These are phyloP conservation scores for Nigrospora osmanthi DNA, from an alignment of 2,329 filamentous ascomycete genomes.

Conservation along the genomic window DNA sequence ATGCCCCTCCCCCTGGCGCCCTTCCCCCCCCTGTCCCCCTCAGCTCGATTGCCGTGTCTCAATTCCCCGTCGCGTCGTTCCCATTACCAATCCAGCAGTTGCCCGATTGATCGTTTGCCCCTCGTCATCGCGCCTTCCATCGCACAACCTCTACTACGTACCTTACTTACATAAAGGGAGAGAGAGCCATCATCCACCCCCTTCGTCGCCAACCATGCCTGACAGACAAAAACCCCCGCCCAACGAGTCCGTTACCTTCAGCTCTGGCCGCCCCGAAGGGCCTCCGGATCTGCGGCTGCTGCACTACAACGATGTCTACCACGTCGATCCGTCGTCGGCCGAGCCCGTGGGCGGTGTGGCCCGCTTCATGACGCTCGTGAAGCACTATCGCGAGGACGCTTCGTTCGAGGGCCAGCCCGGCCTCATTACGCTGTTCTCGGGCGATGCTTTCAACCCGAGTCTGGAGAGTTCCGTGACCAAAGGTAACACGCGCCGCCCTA, in stretches of 20 bases:
- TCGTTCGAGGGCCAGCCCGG: constrained; percentile 56
- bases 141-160: too few relatives aligned
- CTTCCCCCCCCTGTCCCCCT: too few relatives aligned
- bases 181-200: neutral
- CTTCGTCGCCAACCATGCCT: constrained; percentile 11
- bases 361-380: constrained; percentile 71
- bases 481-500: constrained; percentile 34
- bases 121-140: neutral
- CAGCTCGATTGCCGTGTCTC: too few relatives aligned
- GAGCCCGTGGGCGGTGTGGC: constrained; percentile 78
- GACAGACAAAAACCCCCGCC: constrained; percentile 18
- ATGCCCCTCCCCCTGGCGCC: too few relatives aligned
- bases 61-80: too few relatives aligned
- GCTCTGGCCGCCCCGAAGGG: constrained; percentile 20
- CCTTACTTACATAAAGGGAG: too few relatives aligned
- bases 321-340: constrained; percentile 66
- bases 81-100: too few relatives aligned
- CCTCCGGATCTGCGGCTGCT: constrained; percentile 70
- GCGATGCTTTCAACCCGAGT: constrained; percentile 88
- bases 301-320: constrained; percentile 94
- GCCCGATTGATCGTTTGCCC: too few relatives aligned
- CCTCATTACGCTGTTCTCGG: constrained; percentile 76
- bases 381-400: constrained; percentile 61
- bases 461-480: constrained; percentile 86
- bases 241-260: constrained; percentile 21